Evolutionary conservation across 129 eudicot species (phyloP), one percentile per base, ranked within the genome.

Genomic region (Sambucus nigra): DNA sequence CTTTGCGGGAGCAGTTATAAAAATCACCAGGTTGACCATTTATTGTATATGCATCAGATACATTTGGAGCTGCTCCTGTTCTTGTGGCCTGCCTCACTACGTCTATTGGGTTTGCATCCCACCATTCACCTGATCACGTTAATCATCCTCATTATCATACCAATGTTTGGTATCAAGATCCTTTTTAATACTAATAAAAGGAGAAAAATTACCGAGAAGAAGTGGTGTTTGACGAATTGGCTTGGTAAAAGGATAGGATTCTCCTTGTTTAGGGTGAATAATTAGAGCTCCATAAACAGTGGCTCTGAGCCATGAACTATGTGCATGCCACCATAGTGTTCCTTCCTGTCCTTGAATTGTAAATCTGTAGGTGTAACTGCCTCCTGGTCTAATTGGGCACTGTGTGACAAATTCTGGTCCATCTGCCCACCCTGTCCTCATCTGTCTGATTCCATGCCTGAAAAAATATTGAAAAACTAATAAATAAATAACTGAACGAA

Each of bases 301-400:
- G 69, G 99, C 95, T 66, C 99, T 67, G 42, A 85, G 76, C 95
- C 95, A 91, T 25, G 99, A 84, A 72, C 88, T 89, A 60, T 89
- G 97, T 21, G 97, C 97, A 53, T 91, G 95, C 99, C 99, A 91
- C 99, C 99, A 89, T 14, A 89, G 77, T 24, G 97, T 91, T 42
- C 99, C 99, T 75, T 85, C 99, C 68, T 91, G 95, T 40, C 99
- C 99, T 48, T 72, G 64, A 72, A 91, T 82, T 20, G 28, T 85
- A 53, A 85, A 91, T 50, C 78, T 65, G 53, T 91, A 91, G 5
- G 95, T 91, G 86, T 91, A 91, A 58, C 91, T 91, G 15, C 62
- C 84, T 56, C 95, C 99, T 32, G 99, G 99, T 53, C 86, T 75
- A 48, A 91, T 91, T 0, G 99, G 99, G 76, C 99, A 91, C 25